Evolutionary conservation across 768 basidiomycete species (phyloP), one percentile per base, ranked within the genome.

Genomic region (Multifurca ochricompacta): DNA sequence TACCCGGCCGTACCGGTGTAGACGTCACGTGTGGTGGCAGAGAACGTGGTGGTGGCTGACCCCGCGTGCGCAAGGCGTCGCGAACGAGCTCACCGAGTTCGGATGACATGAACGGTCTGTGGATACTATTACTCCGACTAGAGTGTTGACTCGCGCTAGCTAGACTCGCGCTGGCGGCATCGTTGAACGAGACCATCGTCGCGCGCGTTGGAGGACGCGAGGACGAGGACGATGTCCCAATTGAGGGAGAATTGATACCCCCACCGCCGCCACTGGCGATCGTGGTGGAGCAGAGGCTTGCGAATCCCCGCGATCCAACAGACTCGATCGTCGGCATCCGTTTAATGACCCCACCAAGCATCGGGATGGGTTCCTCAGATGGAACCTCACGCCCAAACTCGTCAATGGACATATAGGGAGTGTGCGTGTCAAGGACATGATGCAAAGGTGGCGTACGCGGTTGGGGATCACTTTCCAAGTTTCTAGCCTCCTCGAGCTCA

Each of bases 271-370:
- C 48, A 7, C 27, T 21, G 25, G 56, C 39, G 23, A 50, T 40
- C 8, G 48, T 47, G 32, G 31, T 13, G 19, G 57, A 48, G 32
- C 56, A 65, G 35, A 66, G 53, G 53, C 67, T 69, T 59, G 62
- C 62, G 23, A 64, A 66, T 62, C 89, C 87, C 47, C 78, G 75
- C 16, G 82, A 85, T 36, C 85, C 86, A 66, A 88, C 74, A 39
- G 80, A 82, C 65, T 88, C 85, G 57, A 89, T 89, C 27, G 87
- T 89, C 18, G 85, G 82, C 87, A 90, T 87, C 35, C 87, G 83
- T 48, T 77, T 74, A 40, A 89, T 75, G 61, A 73, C 78, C 19
- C 77, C 73, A 49, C 85, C 83, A 51, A 90, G 70, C 45, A 89
- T 74, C 6, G 74, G 75, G 28, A 87, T 71, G 49, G 77, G 73